Evolutionary conservation across 768 basidiomycete genomes (phyloP), one percentile per base, ranked within the genome.

Genomic region (Chlorophyllum brunneum): DNA sequence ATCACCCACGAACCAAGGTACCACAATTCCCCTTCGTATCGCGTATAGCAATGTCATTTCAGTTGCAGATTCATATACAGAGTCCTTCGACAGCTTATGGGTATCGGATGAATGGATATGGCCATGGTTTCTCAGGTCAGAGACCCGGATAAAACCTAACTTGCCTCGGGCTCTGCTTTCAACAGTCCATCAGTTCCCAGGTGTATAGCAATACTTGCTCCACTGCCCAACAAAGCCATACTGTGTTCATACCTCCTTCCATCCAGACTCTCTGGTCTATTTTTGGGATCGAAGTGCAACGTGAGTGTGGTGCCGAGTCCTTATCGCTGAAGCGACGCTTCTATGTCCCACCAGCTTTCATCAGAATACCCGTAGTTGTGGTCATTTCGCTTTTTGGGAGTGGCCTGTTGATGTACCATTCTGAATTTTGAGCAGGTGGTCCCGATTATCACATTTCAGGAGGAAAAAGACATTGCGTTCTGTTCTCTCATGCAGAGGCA

Each of bases 241-340:
- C 31, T 15, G 36, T 16, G 36, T 16, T 15, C 18, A 13, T 37
- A 37, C 36, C 36, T 37, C 36, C 18, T 37, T n/a, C n/a, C n/a
- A n/a, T n/a, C n/a, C n/a, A n/a, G n/a, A n/a, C n/a, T n/a, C 36
- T 4, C 13, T 33, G 5, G 36, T 31, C 30, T 33, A 46, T 41
- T 50, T 30, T 40, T 50, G 38, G 30, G 40, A 41, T 41, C 48
- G 37, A 40, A 30, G 48, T 41, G 15, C 11, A 40, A 40, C 38
- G 38, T 40, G 48, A 40, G 38, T 40, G 41, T 40, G 15, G 20
- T 11, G 16, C 24, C 20, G n/a, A n/a, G n/a, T n/a, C n/a, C n/a
- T n/a, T n/a, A n/a, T n/a, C 34, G 31, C 18, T 23, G 4, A 30
- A 40, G 13, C 5, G n/a, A 30, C 16, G 29, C 38, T 49, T 49